Evolutionary conservation across 345 rosid genomes (phyloP).

Genomic region (Eutrema japonicum): DNA sequence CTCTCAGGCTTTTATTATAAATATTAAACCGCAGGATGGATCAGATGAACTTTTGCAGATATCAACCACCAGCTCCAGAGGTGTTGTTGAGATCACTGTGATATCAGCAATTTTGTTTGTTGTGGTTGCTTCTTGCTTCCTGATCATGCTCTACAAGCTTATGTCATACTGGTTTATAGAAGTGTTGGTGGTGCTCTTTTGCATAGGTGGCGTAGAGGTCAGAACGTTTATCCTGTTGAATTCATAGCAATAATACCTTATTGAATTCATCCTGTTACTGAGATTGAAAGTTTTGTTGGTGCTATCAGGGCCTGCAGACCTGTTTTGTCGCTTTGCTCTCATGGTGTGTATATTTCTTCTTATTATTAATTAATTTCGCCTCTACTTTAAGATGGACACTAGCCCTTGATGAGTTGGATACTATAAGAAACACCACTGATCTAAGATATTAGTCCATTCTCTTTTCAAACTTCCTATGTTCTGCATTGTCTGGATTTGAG

Average conservation of each 20-base stretch:
- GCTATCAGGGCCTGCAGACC: conserved; percentile 89
- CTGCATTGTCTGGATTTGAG: conserved; percentile 17
- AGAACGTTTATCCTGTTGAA: conserved; percentile 34
- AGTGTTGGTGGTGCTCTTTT: conserved; percentile 88
- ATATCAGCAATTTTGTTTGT: conserved; percentile 81
- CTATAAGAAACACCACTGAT: neutral
- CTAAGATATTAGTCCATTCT: neutral
- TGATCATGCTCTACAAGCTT: conserved; percentile 95
- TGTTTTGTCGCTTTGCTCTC: conserved; percentile 90
- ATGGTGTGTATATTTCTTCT: conserved; percentile 56
- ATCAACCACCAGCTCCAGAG: conserved; percentile 59
- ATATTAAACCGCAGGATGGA: conserved; percentile 64
- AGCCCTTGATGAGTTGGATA: neutral
- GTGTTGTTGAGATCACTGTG: conserved; percentile 74
- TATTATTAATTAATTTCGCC: neutral
- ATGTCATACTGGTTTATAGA: conserved; percentile 96
- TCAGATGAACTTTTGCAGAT: conserved; percentile 56
- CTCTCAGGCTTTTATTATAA: conserved; percentile 17
- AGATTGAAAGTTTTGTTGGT: conserved; percentile 44
- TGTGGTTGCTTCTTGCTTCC: conserved; percentile 91
- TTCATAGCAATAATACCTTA: neutral
- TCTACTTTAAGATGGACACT: no score
- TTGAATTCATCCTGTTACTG: conserved; percentile 25
- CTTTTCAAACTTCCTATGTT: neutral
- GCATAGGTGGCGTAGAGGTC: conserved; percentile 98